Evolutionary conservation across 345 rosid species (phyloP).

Genomic region (Raphanus raphanistrum): DNA sequence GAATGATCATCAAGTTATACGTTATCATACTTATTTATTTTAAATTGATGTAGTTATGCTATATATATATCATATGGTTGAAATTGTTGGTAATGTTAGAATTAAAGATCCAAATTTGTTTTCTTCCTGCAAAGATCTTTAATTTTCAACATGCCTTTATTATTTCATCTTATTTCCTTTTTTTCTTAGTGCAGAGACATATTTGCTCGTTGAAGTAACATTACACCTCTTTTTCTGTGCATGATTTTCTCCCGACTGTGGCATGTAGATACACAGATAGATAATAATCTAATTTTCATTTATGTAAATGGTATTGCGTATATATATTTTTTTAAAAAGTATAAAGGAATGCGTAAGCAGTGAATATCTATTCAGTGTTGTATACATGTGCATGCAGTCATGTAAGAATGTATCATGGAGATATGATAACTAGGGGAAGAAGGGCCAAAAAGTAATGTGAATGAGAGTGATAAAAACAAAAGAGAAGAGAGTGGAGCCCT

Average conservation of each 20-base stretch:
- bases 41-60: slow-evolving; percentile 18
- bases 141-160: slow-evolving; percentile 14
- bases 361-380: slow-evolving; percentile 26
- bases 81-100: slow-evolving; percentile 22
- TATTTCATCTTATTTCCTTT: not conserved
- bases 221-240: slow-evolving; percentile 23
- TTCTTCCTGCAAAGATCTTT: slow-evolving; percentile 28
- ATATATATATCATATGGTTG: not conserved
- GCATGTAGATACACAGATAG: not conserved
- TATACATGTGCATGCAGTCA: not conserved
- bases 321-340: not conserved
- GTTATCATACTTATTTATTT: slow-evolving; percentile 1
- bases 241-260: slow-evolving; percentile 6
- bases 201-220: slow-evolving; percentile 34
- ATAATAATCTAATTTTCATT: slow-evolving; percentile 19
- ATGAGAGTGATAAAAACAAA: slow-evolving; percentile 30
- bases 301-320: not conserved
- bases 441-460: slow-evolving; percentile 39
- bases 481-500: slow-evolving; percentile 44
- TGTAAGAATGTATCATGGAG: slow-evolving; percentile 14
- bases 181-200: slow-evolving; percentile 40
- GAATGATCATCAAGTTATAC: slow-evolving; percentile 16
- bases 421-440: slow-evolving; percentile 24
- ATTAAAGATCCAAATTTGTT: slow-evolving; percentile 34
- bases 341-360: slow-evolving; percentile 20